Conservation (phyloP, 441 rosid genomes). For the Populus hybrid region DNA sequence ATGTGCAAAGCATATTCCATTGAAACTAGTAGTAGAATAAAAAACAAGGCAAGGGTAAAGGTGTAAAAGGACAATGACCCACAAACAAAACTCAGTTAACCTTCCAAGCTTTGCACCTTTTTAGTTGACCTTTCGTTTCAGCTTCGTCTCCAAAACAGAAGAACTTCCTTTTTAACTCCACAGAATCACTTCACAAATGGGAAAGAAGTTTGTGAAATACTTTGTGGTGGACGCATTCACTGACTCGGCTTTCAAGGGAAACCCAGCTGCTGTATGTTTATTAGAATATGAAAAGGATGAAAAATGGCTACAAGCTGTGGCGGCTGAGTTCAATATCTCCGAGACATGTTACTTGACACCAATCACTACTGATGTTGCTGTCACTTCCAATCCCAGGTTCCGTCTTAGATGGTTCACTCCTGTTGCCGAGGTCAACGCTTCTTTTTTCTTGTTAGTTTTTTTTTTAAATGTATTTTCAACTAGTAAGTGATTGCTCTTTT, state of each 20-base stretch:
- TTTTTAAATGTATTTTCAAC: too few relatives aligned
- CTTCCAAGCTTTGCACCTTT: too few relatives aligned
- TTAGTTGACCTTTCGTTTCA: too few relatives aligned
- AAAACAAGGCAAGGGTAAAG: too few relatives aligned
- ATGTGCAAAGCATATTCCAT: too few relatives aligned
- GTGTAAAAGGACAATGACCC: too few relatives aligned
- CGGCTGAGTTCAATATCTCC: constrained; percentile 76
- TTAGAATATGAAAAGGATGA: constrained; percentile 59
- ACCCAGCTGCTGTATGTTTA: constrained; percentile 78
- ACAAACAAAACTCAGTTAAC: too few relatives aligned
- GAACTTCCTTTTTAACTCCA: too few relatives aligned
- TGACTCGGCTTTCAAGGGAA: constrained; percentile 70
- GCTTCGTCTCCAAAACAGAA: too few relatives aligned
- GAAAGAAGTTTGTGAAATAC: too few relatives aligned
- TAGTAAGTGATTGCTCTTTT: not conserved
- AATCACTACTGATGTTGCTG: constrained; percentile 15
- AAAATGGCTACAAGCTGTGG: constrained; percentile 65
- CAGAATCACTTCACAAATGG: too few relatives aligned
- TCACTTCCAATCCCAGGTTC: constrained; percentile 38
- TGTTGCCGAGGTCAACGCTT: constrained; percentile 43
- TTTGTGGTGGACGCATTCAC: constrained; percentile 73
- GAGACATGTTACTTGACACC: constrained; percentile 54
- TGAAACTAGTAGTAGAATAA: too few relatives aligned
- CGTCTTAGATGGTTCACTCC: constrained; percentile 85
- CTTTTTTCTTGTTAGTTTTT: not conserved